Evolutionary conservation across 202 grass and related monocot species (phyloP).

Genomic region (Zizania palustris): DNA sequence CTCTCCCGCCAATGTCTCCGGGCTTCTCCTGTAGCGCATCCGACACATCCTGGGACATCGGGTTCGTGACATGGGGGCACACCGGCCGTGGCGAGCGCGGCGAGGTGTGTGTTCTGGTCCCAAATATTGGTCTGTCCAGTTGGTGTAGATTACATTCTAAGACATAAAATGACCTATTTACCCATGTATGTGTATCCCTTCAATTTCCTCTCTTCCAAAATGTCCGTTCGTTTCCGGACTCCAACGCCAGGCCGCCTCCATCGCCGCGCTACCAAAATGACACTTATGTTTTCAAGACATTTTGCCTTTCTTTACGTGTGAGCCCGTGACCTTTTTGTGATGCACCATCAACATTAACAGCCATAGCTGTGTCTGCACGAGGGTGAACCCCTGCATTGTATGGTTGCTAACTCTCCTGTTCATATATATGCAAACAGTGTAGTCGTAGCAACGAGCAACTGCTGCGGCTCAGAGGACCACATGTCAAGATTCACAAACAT

Average conservation of each 20-base stretch:
- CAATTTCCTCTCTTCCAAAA: no score
- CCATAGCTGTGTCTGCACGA: not conserved
- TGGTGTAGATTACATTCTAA: no score
- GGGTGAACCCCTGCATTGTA: conserved; percentile 18
- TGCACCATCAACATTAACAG: not conserved
- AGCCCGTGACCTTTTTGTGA: no score
- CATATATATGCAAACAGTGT: not conserved
- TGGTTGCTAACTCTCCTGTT: conserved; percentile 9
- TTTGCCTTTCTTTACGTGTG: not conserved
- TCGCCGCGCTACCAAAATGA: no score
- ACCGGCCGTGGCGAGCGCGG: not conserved
- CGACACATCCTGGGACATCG: no score
- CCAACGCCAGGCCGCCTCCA: no score
- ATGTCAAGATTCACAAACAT: conserved; percentile 5
- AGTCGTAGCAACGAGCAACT: not conserved
- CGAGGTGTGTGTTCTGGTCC: not conserved
- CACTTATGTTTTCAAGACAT: not conserved
- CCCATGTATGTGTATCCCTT: no score
- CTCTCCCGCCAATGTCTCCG: no score
- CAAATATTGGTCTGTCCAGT: not conserved
- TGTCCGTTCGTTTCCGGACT: no score
- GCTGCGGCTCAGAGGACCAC: conserved; percentile 20
- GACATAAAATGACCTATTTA: no score
- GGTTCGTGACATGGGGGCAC: no score
- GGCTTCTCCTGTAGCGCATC: no score